These are phyloP conservation scores for Arthrobotrys sinensis DNA, from an alignment of 2,329 filamentous ascomycete genomes.

Conservation along the genomic window DNA sequence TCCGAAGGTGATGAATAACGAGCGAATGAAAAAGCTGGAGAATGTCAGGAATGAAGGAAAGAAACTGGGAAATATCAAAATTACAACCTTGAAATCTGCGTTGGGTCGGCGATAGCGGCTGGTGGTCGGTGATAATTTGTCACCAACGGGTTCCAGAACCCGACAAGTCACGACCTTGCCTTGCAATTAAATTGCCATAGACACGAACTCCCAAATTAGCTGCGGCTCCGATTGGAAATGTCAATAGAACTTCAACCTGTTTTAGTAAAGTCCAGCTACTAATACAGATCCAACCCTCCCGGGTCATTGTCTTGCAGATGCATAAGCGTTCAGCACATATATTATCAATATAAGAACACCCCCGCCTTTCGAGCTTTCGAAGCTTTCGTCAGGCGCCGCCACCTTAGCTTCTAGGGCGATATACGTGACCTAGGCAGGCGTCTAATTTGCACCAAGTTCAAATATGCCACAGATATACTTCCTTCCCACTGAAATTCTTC, in stretches of 20 bases:
- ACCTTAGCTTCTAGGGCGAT: too few relatives aligned
- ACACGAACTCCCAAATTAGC: too few relatives aligned
- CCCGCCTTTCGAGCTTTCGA: too few relatives aligned
- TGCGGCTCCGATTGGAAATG: too few relatives aligned
- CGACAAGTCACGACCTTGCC: too few relatives aligned
- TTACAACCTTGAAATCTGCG: constrained; percentile 50
- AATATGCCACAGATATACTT: not conserved
- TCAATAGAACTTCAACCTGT: too few relatives aligned
- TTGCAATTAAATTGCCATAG: too few relatives aligned
- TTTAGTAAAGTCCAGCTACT: too few relatives aligned
- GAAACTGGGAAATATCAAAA: constrained; percentile 32
- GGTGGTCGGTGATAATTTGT: constrained; percentile 44
- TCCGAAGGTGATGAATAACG: constrained; percentile 10
- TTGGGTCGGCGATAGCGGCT: constrained; percentile 26
- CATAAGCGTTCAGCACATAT: not conserved
- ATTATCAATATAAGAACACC: too few relatives aligned
- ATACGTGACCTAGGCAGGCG: too few relatives aligned
- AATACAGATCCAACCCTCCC: not conserved
- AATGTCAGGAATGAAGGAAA: not conserved
- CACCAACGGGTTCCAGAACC: not conserved
- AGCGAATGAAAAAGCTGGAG: constrained; percentile 20
- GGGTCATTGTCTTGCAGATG: not conserved
- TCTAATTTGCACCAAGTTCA: not conserved
- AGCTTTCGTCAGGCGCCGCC: too few relatives aligned
- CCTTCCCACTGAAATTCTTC: constrained; percentile 13